Conservation (phyloP, 2,329 filamentous ascomycete genomes). For the Bretziella fagacearum region DNA sequence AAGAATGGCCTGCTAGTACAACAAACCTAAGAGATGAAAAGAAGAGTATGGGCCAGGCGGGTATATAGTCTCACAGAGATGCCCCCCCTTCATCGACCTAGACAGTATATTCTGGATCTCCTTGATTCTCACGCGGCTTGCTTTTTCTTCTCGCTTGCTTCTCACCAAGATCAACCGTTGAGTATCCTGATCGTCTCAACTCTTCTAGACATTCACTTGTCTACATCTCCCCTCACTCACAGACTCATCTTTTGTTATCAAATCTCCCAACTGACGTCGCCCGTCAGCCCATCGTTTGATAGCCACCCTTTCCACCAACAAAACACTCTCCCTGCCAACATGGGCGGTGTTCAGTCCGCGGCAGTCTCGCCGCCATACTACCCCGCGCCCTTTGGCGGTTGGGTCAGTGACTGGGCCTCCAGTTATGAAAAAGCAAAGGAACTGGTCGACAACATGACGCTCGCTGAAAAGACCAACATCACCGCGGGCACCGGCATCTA, state of each 20-base stretch:
- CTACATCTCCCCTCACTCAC: neutral
- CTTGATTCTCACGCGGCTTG: neutral
- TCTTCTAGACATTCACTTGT: neutral
- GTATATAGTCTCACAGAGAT: neutral
- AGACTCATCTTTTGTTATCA: neutral
- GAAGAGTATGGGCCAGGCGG: neutral
- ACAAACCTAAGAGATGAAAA: too few relatives aligned
- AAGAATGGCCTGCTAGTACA: too few relatives aligned
- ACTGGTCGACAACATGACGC: slow-evolving; percentile 57
- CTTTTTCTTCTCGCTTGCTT: neutral
- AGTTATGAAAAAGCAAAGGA: slow-evolving; percentile 53
- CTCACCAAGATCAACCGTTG: neutral
- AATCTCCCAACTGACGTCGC: neutral
- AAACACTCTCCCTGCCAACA: neutral
- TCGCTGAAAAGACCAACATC: slow-evolving; percentile 67
- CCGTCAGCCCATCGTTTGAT: too few relatives aligned
- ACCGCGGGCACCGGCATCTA: slow-evolving; percentile 53
- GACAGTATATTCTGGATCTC: neutral
- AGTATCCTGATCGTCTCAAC: neutral
- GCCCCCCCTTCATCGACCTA: too few relatives aligned
- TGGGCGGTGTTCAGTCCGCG: slow-evolving; percentile 13
- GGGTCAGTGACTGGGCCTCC: slow-evolving; percentile 48
- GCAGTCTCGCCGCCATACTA: slow-evolving; percentile 44
- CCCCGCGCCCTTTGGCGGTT: slow-evolving; percentile 55
- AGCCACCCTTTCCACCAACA: too few relatives aligned